Evolutionary conservation across 257 asterid species (phyloP).

Genomic region (Anisodus tanguticus): DNA sequence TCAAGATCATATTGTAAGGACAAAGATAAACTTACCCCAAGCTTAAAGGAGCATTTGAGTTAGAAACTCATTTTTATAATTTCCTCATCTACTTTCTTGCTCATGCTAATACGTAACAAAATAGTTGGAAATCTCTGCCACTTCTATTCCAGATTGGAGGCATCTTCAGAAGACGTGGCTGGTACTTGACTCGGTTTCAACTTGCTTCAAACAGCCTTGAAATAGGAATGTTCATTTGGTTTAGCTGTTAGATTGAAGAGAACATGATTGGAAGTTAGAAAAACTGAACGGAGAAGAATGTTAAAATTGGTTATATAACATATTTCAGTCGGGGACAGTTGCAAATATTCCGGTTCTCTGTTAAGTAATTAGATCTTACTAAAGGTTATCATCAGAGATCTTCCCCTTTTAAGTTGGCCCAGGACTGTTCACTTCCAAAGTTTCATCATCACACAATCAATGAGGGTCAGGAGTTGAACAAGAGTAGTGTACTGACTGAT

Average conservation of each 20-base stretch:
- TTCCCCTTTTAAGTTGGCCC: background rate
- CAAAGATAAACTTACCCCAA: background rate
- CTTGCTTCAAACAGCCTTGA: background rate
- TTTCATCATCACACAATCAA: background rate
- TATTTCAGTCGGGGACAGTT: too few relatives aligned
- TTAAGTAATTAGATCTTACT: constrained; percentile 2
- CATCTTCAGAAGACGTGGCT: background rate
- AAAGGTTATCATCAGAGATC: background rate
- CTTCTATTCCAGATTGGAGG: constrained; percentile 14
- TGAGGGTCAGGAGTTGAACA: background rate
- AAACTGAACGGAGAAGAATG: background rate
- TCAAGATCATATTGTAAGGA: background rate
- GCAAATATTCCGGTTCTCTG: background rate
- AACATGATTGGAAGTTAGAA: constrained; percentile 3
- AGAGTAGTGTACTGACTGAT: background rate
- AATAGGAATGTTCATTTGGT: background rate
- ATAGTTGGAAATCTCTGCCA: background rate
- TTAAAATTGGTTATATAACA: background rate
- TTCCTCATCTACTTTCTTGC: constrained; percentile 5
- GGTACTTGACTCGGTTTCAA: background rate
- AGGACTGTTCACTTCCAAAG: background rate
- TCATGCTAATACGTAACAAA: background rate
- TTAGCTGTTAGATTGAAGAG: constrained; percentile 7
- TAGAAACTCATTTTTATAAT: background rate
- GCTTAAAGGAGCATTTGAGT: background rate